These are phyloP conservation scores for Vaccinium myrtillus DNA, from an alignment of 148 eudicot species.

Conservation along the genomic window DNA sequence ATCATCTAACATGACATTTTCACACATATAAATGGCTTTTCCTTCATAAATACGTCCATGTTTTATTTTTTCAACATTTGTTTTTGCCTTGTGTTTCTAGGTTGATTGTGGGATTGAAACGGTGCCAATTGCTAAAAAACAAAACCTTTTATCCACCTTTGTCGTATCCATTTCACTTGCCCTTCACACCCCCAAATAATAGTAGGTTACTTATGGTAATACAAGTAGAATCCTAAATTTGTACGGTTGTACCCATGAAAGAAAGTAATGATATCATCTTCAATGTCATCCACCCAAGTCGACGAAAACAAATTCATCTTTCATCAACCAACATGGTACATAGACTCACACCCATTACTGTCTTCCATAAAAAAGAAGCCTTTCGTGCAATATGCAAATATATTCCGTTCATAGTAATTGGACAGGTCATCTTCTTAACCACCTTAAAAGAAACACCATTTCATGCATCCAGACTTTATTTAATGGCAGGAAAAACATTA, in stretches of 20 bases:
- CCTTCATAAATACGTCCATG: background rate
- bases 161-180: background rate
- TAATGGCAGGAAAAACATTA: background rate
- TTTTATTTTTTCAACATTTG: background rate
- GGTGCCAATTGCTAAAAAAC: background rate
- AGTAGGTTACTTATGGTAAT: background rate
- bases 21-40: background rate
- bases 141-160: background rate
- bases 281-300: background rate
- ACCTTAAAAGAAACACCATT: background rate
- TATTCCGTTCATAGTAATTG: background rate
- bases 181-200: background rate
- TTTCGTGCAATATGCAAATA: background rate
- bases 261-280: background rate
- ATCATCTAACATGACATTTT: background rate
- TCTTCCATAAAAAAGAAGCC: slow-evolving; percentile 1
- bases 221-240: background rate
- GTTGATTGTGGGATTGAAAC: background rate
- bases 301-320: background rate
- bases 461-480: background rate
- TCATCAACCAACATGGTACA: background rate
- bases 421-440: background rate
- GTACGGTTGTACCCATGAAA: background rate
- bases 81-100: background rate
- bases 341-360: background rate